These are phyloP conservation scores for Tolypocladium amazonense DNA, from an alignment of 2,329 filamentous ascomycete genomes.

Conservation along the genomic window DNA sequence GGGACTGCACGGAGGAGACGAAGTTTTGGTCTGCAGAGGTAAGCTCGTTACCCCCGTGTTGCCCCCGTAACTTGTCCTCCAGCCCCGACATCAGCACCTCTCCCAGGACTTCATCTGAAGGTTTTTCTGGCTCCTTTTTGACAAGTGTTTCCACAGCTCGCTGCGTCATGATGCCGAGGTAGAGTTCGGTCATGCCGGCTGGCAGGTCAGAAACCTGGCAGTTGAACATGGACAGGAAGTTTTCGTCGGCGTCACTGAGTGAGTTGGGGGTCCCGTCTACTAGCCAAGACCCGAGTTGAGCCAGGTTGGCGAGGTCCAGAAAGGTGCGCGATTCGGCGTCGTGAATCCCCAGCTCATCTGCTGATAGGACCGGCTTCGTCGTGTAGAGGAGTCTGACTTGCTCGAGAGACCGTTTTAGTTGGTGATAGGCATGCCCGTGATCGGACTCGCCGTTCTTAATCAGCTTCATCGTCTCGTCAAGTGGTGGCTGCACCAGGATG, in stretches of 20 bases:
- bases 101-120: constrained; percentile 40
- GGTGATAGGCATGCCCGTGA: constrained; percentile 19
- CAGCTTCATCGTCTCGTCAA: constrained; percentile 23
- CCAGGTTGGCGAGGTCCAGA: constrained; percentile 38
- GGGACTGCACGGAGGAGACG: constrained; percentile 18
- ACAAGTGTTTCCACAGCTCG: constrained; percentile 43
- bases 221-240: constrained; percentile 34
- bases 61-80: constrained; percentile 31
- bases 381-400: constrained; percentile 23
- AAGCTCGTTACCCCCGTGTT: constrained; percentile 19
- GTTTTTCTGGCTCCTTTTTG: constrained; percentile 35
- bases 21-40: constrained; percentile 24
- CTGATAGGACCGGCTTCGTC: constrained; percentile 18
- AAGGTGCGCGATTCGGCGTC: constrained; percentile 21
- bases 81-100: constrained; percentile 47
- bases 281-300: constrained; percentile 31
- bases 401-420: constrained; percentile 20
- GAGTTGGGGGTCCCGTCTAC: constrained; percentile 26
- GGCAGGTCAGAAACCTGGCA: constrained; percentile 33
- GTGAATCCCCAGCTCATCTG: constrained; percentile 21
- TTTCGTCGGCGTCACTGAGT: constrained; percentile 30
- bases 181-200: constrained; percentile 29
- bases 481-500: constrained; percentile 23
- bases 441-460: constrained; percentile 22
- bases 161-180: constrained; percentile 37